Percentiles rank a stretch among this genome's conserved stretches.
Evolutionary conservation across 2,329 filamentous ascomycete species (phyloP).

Genomic region (Chaetomiaceae sp.): DNA sequence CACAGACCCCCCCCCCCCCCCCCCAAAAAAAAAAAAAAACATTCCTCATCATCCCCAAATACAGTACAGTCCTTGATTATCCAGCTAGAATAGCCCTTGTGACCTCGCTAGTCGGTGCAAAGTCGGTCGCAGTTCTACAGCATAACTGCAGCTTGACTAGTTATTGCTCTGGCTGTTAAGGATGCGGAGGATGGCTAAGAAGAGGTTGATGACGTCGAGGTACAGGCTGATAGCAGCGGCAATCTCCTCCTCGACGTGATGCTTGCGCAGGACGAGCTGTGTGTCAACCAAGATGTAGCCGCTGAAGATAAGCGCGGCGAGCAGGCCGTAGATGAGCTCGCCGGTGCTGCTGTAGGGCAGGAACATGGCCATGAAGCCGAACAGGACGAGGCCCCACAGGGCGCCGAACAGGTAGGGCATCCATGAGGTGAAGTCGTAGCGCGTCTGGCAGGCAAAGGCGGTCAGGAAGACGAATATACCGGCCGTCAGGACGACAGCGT

Average conservation of each 20-base stretch:
- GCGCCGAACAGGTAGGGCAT: slow-evolving; percentile 89
- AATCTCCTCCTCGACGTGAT: slow-evolving; percentile 97
- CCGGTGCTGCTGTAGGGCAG: slow-evolving; percentile 75
- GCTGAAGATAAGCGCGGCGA: slow-evolving; percentile 82
- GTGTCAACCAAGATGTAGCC: slow-evolving; percentile 96
- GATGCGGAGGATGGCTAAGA: slow-evolving; percentile 90
- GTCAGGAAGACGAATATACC: slow-evolving; percentile 75
- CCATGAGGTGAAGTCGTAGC: slow-evolving; percentile 98
- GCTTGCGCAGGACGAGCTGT: slow-evolving; percentile 88
- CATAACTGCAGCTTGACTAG: no score
- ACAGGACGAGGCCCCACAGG: slow-evolving; percentile 84
- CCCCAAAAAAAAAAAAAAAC: neutral
- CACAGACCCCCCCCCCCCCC: no score
- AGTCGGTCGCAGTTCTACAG: slow-evolving; percentile 25
- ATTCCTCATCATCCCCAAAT: neutral
- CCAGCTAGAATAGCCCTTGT: neutral
- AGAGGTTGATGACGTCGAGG: slow-evolving; percentile 93
- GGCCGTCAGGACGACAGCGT: slow-evolving; percentile 82
- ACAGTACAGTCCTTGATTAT: neutral
- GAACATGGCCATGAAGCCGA: slow-evolving; percentile 88
- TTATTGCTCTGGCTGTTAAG: slow-evolving; percentile 95
- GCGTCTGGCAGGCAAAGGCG: slow-evolving; percentile 90
- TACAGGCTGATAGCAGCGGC: slow-evolving; percentile 92
- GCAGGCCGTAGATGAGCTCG: slow-evolving; percentile 79
- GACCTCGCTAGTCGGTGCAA: no score